Evolutionary conservation across 2,329 filamentous ascomycete genomes (phyloP).

Genomic region (Neonectria magnoliae): DNA sequence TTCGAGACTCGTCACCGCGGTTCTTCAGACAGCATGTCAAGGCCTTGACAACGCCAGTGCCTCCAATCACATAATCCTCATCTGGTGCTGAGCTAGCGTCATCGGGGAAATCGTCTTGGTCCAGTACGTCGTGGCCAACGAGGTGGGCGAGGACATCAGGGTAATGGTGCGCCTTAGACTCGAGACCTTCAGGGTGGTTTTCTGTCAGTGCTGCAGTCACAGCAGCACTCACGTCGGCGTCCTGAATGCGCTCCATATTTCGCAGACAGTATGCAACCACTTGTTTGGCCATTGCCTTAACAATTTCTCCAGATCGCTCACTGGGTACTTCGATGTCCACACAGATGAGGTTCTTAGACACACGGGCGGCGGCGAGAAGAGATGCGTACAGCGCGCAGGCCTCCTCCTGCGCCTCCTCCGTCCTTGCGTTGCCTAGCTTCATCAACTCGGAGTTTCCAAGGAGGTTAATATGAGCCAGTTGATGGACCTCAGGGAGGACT

Average conservation of each 20-base stretch:
- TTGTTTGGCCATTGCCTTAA: conserved; percentile 91
- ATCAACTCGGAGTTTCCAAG: conserved; percentile 81
- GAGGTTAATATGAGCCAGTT: conserved; percentile 86
- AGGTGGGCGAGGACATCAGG: conserved; percentile 89
- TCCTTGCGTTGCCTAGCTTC: conserved; percentile 77
- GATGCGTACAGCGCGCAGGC: conserved; percentile 94
- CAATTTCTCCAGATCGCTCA: conserved; percentile 84
- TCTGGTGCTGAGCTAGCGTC: conserved; percentile 79
- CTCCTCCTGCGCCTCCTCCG: conserved; percentile 87
- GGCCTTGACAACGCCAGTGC: conserved; percentile 94
- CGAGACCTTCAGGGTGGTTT: conserved; percentile 44
- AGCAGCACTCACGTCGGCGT: conserved; percentile 66
- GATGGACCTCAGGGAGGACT: conserved; percentile 83
- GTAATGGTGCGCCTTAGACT: conserved; percentile 54
- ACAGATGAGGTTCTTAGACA: conserved; percentile 85
- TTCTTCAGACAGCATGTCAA: conserved; percentile 90
- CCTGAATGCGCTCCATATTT: conserved; percentile 85
- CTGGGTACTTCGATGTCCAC: conserved; percentile 91
- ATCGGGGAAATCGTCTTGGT: conserved; percentile 63
- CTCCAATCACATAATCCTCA: conserved; percentile 95
- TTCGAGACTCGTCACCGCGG: conserved; percentile 69
- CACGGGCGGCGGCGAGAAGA: conserved; percentile 84
- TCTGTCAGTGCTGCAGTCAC: conserved; percentile 56
- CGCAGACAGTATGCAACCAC: conserved; percentile 93
- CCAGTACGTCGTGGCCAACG: conserved; percentile 73